These are phyloP conservation scores for Gracilaria caudata DNA, from an alignment of 23 red algal species.

Conservation along the genomic window DNA sequence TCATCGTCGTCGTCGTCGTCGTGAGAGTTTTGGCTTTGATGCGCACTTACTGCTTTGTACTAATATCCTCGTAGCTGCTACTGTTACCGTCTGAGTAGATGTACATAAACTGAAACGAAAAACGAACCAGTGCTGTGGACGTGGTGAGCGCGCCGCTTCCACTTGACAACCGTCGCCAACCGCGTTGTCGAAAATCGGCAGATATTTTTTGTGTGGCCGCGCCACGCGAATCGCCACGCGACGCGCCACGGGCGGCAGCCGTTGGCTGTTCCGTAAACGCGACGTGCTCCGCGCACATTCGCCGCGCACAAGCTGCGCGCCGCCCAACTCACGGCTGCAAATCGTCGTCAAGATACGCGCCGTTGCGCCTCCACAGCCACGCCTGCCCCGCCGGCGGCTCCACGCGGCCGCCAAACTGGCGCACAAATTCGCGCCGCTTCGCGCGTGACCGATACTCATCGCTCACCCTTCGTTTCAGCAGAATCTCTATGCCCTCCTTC, in stretches of 20 bases:
- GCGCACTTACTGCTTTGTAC: no score
- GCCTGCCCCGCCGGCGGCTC: slow-evolving; percentile 36
- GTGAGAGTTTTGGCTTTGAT: not conserved
- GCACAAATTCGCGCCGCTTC: slow-evolving; percentile 18
- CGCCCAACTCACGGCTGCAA: slow-evolving; percentile 39
- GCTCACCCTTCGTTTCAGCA: slow-evolving; percentile 46
- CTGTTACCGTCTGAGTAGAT: no score
- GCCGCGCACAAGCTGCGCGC: not conserved
- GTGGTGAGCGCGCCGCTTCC: no score
- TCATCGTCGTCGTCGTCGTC: not conserved
- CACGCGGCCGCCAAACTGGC: not conserved
- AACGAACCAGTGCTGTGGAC: no score
- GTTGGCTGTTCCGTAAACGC: no score
- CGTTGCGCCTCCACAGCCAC: slow-evolving; percentile 42
- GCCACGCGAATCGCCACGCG: no score
- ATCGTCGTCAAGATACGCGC: slow-evolving; percentile 66
- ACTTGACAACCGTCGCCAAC: no score
- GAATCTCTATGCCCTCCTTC: slow-evolving; percentile 42
- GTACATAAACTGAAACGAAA: no score
- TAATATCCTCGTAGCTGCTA: no score
- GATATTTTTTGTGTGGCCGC: slow-evolving; percentile 1
- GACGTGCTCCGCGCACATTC: no score
- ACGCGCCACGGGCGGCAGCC: not conserved
- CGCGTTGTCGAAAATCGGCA: not conserved
- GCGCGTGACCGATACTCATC: slow-evolving; percentile 54